Percentiles rank a stretch among this genome's conserved stretches.
phyloP scores from a whole-genome alignment of 192 early-diverging fungal species.

The Helicostylum pulchrum region DNA sequence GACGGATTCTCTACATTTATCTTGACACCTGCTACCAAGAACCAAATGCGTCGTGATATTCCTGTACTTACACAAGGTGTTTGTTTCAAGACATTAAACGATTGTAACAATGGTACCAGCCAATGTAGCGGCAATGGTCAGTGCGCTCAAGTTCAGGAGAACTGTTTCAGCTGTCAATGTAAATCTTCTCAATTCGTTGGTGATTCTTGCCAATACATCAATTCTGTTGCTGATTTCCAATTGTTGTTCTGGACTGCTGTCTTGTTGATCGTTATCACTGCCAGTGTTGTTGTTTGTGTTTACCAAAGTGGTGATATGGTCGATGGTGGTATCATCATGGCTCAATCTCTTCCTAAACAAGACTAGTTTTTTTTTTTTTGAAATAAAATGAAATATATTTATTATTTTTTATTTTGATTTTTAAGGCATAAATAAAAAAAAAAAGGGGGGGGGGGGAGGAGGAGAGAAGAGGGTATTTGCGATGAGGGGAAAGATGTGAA shows the following conservation, averaged over 20 bases:
- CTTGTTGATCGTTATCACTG: slow-evolving; percentile 18
- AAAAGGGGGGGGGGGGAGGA: not conserved
- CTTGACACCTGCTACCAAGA: slow-evolving; percentile 15
- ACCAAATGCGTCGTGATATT: slow-evolving; percentile 13
- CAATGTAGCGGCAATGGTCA: slow-evolving; percentile 15
- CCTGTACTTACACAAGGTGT: not conserved
- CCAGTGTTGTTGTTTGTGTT: slow-evolving; percentile 24
- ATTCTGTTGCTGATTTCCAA: slow-evolving; percentile 31
- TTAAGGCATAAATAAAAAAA: slow-evolving; percentile 16
- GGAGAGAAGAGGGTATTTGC: too few relatives aligned
- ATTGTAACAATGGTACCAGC: slow-evolving; percentile 21
- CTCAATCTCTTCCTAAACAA: slow-evolving; percentile 29
- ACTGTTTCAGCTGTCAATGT: slow-evolving; percentile 25
- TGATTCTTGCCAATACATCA: slow-evolving; percentile 20
- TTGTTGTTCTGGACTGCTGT: slow-evolving; percentile 35
- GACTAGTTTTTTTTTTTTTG: slow-evolving; percentile 18
- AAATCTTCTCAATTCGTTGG: slow-evolving; percentile 11
- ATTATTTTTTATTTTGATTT: slow-evolving; percentile 3
- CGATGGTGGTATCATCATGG: slow-evolving; percentile 17
- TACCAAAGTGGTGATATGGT: slow-evolving; percentile 20
- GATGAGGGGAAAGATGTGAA: not conserved
- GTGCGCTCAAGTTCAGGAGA: slow-evolving; percentile 10
- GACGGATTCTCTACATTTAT: slow-evolving; percentile 22
- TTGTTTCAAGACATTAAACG: slow-evolving; percentile 4
- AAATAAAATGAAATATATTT: slow-evolving; percentile 8